Percentiles rank a stretch among this genome's conserved stretches.
phyloP scores from a whole-genome alignment of 2,329 filamentous ascomycete species.

The Fusarium nygamai region DNA sequence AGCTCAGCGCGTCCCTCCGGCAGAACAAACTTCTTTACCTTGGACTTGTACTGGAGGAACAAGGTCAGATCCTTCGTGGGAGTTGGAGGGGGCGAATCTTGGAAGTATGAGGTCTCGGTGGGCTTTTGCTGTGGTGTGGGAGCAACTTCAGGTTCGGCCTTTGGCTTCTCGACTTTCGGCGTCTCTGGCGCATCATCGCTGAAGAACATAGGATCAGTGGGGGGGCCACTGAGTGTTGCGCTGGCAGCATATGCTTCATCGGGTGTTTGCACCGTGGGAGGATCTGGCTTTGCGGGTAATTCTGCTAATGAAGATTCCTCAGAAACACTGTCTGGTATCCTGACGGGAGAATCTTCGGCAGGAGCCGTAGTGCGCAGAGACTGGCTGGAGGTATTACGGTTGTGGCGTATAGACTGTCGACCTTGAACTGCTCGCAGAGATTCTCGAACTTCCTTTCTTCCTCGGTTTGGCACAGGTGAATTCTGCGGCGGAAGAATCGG shows the following conservation, averaged over 20 bases:
- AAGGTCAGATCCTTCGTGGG: conserved; percentile 88
- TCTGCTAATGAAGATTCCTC: conserved; percentile 61
- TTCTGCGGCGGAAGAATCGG: conserved; percentile 87
- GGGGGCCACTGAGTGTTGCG: conserved; percentile 68
- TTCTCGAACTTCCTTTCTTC: conserved; percentile 80
- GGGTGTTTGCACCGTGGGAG: conserved; percentile 65
- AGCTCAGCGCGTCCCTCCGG: conserved; percentile 85
- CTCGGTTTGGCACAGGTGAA: conserved; percentile 85
- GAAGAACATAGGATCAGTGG: conserved; percentile 57
- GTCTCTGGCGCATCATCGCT: conserved; percentile 28
- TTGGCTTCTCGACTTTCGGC: conserved; percentile 30
- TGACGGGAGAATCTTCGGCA: conserved; percentile 71
- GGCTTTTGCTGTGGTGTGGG: conserved; percentile 56
- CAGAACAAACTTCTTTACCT: conserved; percentile 95
- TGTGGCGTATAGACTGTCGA: conserved; percentile 62
- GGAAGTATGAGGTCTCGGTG: conserved; percentile 59
- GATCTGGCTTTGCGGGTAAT: conserved; percentile 36
- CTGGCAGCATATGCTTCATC: conserved; percentile 71
- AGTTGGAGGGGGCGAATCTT: conserved; percentile 70
- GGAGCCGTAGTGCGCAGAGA: conserved; percentile 48
- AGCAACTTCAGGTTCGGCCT: conserved; percentile 37
- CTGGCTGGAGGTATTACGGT: conserved; percentile 58
- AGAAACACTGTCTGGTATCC: conserved; percentile 68
- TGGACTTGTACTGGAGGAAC: conserved; percentile 95
- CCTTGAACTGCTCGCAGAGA: conserved; percentile 77